These are phyloP conservation scores for Cyamopsis tetragonoloba DNA, from an alignment of 306 rosid genomes.

Conservation along the genomic window DNA sequence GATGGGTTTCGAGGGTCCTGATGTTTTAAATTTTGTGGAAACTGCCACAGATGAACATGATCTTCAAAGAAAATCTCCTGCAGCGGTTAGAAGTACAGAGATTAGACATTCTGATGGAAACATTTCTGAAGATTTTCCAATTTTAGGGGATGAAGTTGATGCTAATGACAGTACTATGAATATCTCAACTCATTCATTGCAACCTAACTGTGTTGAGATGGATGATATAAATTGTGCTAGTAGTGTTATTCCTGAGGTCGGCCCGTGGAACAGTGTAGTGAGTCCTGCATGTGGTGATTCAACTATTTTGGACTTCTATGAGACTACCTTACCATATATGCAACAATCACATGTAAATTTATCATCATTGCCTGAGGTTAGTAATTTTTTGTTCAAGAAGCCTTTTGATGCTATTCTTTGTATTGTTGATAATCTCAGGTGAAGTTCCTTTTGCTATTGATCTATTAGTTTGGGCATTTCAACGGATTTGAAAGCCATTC, in stretches of 20 bases:
- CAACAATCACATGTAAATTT: slow-evolving; percentile 20
- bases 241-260: slow-evolving; percentile 20
- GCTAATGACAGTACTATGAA: background rate
- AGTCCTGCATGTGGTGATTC: slow-evolving; percentile 19
- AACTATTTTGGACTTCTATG: slow-evolving; percentile 10
- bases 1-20: slow-evolving; percentile 16
- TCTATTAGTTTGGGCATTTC: background rate
- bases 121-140: slow-evolving; percentile 20
- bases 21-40: slow-evolving; percentile 19
- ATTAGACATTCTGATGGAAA: background rate
- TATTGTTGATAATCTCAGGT: slow-evolving; percentile 13
- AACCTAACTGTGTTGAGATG: slow-evolving; percentile 7
- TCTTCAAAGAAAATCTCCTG: slow-evolving; percentile 19
- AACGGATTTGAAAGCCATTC: background rate
- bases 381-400: slow-evolving; percentile 14
- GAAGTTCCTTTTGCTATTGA: background rate
- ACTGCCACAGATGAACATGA: slow-evolving; percentile 16
- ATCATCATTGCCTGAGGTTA: slow-evolving; percentile 26
- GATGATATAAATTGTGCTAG: slow-evolving; percentile 5
- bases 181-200: slow-evolving; percentile 18
- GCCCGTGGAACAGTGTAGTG: background rate
- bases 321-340: slow-evolving; percentile 17
- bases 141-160: slow-evolving; percentile 7
- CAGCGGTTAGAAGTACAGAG: slow-evolving; percentile 18
- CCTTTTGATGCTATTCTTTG: background rate